A percentile compares a stretch with the other conserved stretches of the same genome.
Conservation (phyloP, 257 asterid genomes). For the Solanum bulbocastanum region DNA sequence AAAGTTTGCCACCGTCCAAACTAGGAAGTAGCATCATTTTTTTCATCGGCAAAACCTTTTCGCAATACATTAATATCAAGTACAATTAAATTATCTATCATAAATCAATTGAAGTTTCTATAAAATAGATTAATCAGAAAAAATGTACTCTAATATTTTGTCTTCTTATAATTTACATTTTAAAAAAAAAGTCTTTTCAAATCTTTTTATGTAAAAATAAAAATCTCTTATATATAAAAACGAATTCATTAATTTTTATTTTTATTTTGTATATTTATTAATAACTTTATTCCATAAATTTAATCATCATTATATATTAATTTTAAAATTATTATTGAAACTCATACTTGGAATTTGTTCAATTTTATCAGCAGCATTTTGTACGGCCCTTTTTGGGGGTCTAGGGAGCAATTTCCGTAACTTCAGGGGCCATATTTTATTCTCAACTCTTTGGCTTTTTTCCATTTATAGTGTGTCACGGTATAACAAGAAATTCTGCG, state of each 20-base stretch:
- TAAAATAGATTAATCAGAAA: background rate
- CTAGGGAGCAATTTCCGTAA: background rate
- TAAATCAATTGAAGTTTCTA: too few relatives aligned
- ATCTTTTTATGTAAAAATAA: background rate
- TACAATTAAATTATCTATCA: too few relatives aligned
- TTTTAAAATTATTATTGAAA: background rate
- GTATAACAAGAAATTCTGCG: background rate
- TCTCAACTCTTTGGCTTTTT: background rate
- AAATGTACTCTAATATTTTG: background rate
- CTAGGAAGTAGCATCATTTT: too few relatives aligned
- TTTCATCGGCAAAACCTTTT: too few relatives aligned
- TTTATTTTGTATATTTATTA: too few relatives aligned
- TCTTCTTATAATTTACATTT: background rate
- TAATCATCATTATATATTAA: background rate
- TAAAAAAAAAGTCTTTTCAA: too few relatives aligned
- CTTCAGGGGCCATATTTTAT: background rate
- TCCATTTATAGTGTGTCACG: background rate
- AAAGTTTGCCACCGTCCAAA: background rate
- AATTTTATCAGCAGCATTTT: background rate
- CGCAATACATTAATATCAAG: too few relatives aligned
- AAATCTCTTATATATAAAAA: too few relatives aligned
- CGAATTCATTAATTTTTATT: too few relatives aligned
- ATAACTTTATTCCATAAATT: too few relatives aligned
- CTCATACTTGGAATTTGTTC: background rate
- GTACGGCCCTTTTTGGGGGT: background rate